These are phyloP conservation scores for Cucurbita argyrosperma DNA, from an alignment of 306 rosid species.

Conservation along the genomic window DNA sequence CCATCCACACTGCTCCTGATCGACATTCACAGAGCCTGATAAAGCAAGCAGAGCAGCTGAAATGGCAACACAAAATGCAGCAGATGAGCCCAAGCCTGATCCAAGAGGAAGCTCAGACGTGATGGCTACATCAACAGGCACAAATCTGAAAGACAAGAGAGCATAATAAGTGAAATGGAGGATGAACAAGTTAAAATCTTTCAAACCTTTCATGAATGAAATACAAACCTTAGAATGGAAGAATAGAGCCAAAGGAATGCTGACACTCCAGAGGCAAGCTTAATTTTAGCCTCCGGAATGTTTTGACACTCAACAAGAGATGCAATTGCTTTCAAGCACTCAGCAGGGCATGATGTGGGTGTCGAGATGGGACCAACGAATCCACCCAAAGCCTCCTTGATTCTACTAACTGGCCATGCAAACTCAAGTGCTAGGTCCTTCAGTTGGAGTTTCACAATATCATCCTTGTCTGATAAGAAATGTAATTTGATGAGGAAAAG, in stretches of 20 bases:
- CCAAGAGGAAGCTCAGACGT: constrained; percentile 87
- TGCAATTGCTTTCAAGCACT: constrained; percentile 38
- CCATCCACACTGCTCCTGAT: constrained; percentile 56
- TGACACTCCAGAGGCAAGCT: constrained; percentile 61
- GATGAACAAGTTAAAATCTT: background rate
- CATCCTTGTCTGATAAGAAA: constrained; percentile 35
- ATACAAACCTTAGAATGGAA: constrained; percentile 55
- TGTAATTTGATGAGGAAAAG: background rate
- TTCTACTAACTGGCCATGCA: constrained; percentile 59
- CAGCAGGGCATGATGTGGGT: constrained; percentile 52
- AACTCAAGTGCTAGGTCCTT: constrained; percentile 61
- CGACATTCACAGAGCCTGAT: constrained; percentile 43
- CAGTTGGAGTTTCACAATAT: constrained; percentile 42
- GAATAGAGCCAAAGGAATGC: constrained; percentile 85
- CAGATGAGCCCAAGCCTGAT: constrained; percentile 91
- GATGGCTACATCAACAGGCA: constrained; percentile 68
- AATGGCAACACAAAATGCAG: constrained; percentile 65
- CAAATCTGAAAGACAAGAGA: constrained; percentile 33
- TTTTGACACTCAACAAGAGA: constrained; percentile 46
- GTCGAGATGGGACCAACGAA: constrained; percentile 16
- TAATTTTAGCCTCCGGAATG: constrained; percentile 53
- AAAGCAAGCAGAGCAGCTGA: constrained; percentile 59
- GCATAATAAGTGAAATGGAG: constrained; percentile 5
- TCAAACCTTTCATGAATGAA: background rate
- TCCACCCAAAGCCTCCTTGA: constrained; percentile 37